Base-by-base conservation (phyloP, 2,329 filamentous ascomycete genomes). In the Chaetomiaceae sp. region DNA sequence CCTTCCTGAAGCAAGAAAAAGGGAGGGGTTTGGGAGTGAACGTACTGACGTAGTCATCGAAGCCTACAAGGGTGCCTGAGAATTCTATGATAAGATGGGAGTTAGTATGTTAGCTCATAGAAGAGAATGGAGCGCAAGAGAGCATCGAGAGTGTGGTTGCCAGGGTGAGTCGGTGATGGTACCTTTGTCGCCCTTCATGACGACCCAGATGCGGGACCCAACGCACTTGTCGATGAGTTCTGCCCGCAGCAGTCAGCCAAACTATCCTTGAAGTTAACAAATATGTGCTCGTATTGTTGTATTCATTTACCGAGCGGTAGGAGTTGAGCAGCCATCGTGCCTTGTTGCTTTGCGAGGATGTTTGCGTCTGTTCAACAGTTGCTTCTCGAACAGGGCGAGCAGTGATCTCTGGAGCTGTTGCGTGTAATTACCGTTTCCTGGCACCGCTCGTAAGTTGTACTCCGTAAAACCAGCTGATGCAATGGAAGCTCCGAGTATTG, bases 161-260 rank as follows among this genome's bases (percentile, higher is more conserved):
- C n/a, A 38, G 20, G 37, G 35, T n/a, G 44, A 38, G 38, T 24
- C 34, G 20, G 27, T 22, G 95, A n/a, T n/a, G n/a, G n/a, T n/a
- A n/a, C 93, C 93, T 75, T 96, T 97, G 65, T 97, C 93, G 56
- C 90, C 88, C 71, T 98, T 98, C 93, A 98, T 98, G 60, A 98
- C 82, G 54, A 98, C 90, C 90, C 91, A 96, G 67, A 98, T 97
- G 60, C 85, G 86, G 45, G 90, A 97, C 52, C 93, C 93, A 56
- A 98, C 90, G 65, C 93, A 98, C 70, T 96, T 96, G 74, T 98
- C 93, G 68, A 98, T 97, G 64, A 98, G 81, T 70, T 98, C 93
- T 95, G 62, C 54, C 39, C n/a, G n/a, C n/a, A n/a, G 35, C 10
- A 15, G 10, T 26, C 8, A 20, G 22, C 46, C 36, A 19, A n/a